These are phyloP conservation scores for Amborella trichopoda DNA, from an alignment of 164 flowering plant species.

Conservation along the genomic window DNA sequence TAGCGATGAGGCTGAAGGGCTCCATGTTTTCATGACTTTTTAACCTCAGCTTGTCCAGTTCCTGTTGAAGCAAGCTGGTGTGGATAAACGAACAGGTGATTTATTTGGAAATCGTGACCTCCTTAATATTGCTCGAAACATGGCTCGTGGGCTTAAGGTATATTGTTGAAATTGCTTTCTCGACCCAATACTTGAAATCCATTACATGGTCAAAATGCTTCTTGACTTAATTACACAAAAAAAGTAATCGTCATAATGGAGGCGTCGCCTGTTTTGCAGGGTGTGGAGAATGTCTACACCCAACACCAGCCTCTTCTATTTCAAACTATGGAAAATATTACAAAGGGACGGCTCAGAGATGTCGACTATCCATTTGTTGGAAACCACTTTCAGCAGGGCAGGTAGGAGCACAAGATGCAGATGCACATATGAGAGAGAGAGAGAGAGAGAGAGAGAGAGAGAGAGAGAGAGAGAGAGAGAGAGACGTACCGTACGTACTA, in stretches of 20 bases:
- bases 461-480: too few species aligned
- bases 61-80: slow-evolving; percentile 93
- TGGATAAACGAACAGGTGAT: slow-evolving; percentile 89
- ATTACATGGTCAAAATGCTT: too few species aligned
- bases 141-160: slow-evolving; percentile 99
- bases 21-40: too few species aligned
- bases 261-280: too few species aligned
- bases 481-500: too few species aligned
- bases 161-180: slow-evolving; percentile 6
- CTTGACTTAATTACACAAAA: too few species aligned
- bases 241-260: too few species aligned
- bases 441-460: too few species aligned
- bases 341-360: slow-evolving; percentile 82
- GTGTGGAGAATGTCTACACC: slow-evolving; percentile 96
- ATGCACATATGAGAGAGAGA: too few species aligned
- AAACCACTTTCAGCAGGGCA: slow-evolving; percentile 90
- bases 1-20: too few species aligned
- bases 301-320: slow-evolving; percentile 94
- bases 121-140: slow-evolving; percentile 86
- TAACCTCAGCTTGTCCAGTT: slow-evolving; percentile 99
- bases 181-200: background rate
- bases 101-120: slow-evolving; percentile 88
- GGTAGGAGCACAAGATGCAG: slow-evolving; percentile 39
- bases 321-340: slow-evolving; percentile 91
- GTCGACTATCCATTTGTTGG: slow-evolving; percentile 89